phyloP scores from a whole-genome alignment of 2,329 filamentous ascomycete species.

The Fusarium euwallaceae region DNA sequence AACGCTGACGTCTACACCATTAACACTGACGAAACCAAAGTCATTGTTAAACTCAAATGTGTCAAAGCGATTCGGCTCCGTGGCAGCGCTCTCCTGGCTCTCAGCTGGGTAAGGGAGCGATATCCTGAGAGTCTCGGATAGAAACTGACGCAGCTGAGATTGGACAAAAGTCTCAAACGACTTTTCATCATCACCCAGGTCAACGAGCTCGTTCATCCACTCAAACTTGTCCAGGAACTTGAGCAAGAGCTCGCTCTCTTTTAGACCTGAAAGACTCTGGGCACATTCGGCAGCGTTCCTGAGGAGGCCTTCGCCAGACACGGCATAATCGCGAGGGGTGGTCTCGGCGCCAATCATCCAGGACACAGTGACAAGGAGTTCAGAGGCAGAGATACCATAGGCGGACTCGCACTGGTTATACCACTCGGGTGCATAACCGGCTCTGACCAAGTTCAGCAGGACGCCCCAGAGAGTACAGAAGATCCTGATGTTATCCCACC shows the following conservation, averaged over 20 bases:
- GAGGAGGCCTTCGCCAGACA: slow-evolving; percentile 23
- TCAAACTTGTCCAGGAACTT: slow-evolving; percentile 37
- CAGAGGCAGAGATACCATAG: slow-evolving; percentile 42
- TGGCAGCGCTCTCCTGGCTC: background rate
- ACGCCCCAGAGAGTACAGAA: slow-evolving; percentile 44
- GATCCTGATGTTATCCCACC: slow-evolving; percentile 41
- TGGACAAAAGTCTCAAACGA: slow-evolving; percentile 35
- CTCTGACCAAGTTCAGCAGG: slow-evolving; percentile 30
- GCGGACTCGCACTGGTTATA: slow-evolving; percentile 40
- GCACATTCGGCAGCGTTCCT: slow-evolving; percentile 21
- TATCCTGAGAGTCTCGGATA: slow-evolving; percentile 33
- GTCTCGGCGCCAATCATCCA: slow-evolving; percentile 43
- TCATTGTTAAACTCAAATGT: slow-evolving; percentile 1
- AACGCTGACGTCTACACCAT: background rate
- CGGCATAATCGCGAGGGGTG: background rate
- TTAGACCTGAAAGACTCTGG: slow-evolving; percentile 15
- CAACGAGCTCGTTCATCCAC: slow-evolving; percentile 44
- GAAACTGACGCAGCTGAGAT: slow-evolving; percentile 32
- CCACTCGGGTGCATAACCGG: slow-evolving; percentile 34
- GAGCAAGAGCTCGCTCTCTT: slow-evolving; percentile 34
- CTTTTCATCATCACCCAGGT: slow-evolving; percentile 32
- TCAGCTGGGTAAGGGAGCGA: slow-evolving; percentile 31
- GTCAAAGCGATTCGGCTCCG: slow-evolving; percentile 1
- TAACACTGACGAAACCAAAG: slow-evolving; percentile 12
- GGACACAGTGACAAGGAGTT: slow-evolving; percentile 43